These are phyloP conservation scores for Urochloa ruziziensis DNA, from an alignment of 176 grass and related monocot genomes.

Conservation along the genomic window DNA sequence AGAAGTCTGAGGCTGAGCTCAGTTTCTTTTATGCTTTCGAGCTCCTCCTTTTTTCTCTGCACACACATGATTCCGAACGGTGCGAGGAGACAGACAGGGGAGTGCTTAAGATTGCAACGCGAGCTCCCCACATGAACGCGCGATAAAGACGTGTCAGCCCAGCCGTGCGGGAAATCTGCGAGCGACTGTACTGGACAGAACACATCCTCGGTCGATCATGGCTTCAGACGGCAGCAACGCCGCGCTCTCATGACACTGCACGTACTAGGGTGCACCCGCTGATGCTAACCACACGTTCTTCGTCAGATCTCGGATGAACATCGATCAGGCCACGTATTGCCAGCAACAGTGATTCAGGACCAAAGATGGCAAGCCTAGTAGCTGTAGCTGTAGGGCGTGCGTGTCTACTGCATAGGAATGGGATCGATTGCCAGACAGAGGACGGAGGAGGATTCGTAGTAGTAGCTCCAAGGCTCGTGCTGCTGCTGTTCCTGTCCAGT, in stretches of 20 bases:
- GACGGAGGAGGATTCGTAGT: too few species aligned
- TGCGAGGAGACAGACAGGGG: background rate
- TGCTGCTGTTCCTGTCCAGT: background rate
- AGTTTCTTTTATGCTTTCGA: background rate
- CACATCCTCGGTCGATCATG: too few species aligned
- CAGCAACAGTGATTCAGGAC: background rate
- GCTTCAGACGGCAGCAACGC: background rate
- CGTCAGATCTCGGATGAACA: too few species aligned
- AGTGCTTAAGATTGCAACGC: too few species aligned
- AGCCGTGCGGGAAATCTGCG: too few species aligned
- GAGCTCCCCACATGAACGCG: background rate
- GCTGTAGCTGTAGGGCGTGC: background rate
- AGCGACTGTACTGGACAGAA: background rate
- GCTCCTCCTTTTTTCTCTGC: background rate
- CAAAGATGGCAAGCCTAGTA: background rate
- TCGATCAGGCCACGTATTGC: too few species aligned
- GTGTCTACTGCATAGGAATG: background rate
- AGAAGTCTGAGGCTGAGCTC: too few species aligned
- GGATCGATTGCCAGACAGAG: background rate
- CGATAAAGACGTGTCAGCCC: background rate
- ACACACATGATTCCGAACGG: background rate
- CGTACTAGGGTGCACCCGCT: too few species aligned
- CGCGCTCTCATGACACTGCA: background rate
- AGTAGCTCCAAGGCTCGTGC: background rate
- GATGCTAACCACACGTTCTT: too few species aligned